Conservation (phyloP, 192 early-diverging fungal species). For the Mortierella hygrophila region DNA sequence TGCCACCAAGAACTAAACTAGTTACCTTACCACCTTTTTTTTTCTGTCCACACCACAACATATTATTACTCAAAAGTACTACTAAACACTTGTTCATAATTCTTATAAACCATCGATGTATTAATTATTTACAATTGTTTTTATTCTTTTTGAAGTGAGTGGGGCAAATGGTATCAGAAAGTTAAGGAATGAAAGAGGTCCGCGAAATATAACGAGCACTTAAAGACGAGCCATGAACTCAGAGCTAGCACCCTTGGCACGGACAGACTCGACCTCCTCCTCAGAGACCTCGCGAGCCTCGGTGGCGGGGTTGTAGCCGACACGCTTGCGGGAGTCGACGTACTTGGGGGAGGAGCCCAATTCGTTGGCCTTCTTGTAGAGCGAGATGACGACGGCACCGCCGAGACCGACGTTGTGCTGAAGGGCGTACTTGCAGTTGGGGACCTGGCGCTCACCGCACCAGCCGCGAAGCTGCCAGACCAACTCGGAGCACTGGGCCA, state of each 20-base stretch:
- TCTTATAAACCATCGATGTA: neutral
- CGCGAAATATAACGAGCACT: neutral
- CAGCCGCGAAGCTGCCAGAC: slow-evolving; percentile 75
- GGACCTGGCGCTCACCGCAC: slow-evolving; percentile 76
- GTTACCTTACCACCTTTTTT: no score
- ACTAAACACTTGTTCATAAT: neutral
- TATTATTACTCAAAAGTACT: neutral
- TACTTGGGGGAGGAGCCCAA: slow-evolving; percentile 38
- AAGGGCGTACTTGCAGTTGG: slow-evolving; percentile 72
- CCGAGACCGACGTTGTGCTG: slow-evolving; percentile 85
- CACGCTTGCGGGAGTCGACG: slow-evolving; percentile 53
- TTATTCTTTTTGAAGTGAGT: neutral
- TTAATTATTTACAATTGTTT: slow-evolving; percentile 1
- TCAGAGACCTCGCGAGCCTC: slow-evolving; percentile 71
- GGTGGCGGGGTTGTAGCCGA: slow-evolving; percentile 71
- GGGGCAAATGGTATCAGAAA: neutral
- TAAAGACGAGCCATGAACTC: slow-evolving; percentile 58
- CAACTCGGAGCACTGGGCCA: slow-evolving; percentile 79
- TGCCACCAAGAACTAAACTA: neutral
- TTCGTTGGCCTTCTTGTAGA: slow-evolving; percentile 68
- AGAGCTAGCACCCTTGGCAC: slow-evolving; percentile 54
- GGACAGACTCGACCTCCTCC: slow-evolving; percentile 67
- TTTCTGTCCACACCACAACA: neutral
- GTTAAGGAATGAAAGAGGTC: neutral
- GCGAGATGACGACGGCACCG: slow-evolving; percentile 75